phyloP scores from a whole-genome alignment of 2,329 filamentous ascomycete species.

The Onygena corvina region DNA sequence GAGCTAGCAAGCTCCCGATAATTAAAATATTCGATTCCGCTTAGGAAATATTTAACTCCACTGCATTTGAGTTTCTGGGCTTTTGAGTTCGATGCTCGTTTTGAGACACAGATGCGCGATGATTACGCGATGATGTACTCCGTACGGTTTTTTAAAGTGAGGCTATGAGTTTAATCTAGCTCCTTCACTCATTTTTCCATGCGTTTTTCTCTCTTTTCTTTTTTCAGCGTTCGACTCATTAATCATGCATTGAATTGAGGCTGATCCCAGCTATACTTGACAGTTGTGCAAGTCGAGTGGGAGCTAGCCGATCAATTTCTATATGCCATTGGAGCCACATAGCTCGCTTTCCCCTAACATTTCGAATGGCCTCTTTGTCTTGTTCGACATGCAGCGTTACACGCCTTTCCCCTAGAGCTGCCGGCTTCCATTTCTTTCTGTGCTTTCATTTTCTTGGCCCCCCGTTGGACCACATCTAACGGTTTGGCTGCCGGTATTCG shows the following conservation, averaged over 20 bases:
- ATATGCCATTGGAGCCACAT: conserved; percentile 16
- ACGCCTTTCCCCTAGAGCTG: background rate
- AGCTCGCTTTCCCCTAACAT: background rate
- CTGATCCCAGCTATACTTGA: background rate
- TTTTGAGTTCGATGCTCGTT: background rate
- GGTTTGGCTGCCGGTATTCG: background rate
- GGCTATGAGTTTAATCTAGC: background rate
- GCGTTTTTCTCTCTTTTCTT: conserved; percentile 8
- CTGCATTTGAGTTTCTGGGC: background rate
- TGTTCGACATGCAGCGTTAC: conserved; percentile 12
- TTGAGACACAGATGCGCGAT: conserved; percentile 9
- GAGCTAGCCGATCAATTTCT: background rate
- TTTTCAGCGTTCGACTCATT: conserved; percentile 9
- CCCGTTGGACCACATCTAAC: background rate
- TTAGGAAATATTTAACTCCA: background rate
- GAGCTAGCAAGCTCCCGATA: background rate
- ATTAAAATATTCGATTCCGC: background rate
- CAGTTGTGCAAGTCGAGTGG: background rate
- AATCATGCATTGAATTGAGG: conserved; percentile 3
- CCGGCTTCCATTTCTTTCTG: background rate
- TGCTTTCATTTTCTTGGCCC: background rate
- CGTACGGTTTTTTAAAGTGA: background rate
- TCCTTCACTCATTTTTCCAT: background rate
- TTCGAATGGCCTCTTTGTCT: background rate
- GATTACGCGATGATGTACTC: background rate